Conservation (phyloP, 176 grass and related monocot species). For the Cenchrus purpureus region DNA sequence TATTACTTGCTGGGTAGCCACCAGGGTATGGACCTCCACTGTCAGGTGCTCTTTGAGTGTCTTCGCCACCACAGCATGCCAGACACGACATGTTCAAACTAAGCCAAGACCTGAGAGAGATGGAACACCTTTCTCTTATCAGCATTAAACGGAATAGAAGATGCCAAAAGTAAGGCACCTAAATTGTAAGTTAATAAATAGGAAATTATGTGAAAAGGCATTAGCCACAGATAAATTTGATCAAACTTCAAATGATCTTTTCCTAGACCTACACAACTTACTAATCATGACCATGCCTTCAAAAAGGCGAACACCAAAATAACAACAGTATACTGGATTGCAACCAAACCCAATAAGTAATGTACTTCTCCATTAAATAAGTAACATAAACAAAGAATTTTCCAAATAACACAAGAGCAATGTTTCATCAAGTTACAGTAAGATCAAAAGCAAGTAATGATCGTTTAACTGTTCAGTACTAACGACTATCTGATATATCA, state of each 20-base stretch:
- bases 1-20: constrained; percentile 43
- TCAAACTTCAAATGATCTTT: constrained; percentile 10
- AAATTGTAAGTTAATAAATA: background rate
- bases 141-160: background rate
- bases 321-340: background rate
- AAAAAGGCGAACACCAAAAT: background rate
- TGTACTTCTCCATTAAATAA: background rate
- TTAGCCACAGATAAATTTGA: background rate
- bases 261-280: background rate
- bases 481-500: background rate
- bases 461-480: too few relatives aligned
- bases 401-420: constrained; percentile 21
- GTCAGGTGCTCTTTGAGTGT: constrained; percentile 42
- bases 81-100: constrained; percentile 42
- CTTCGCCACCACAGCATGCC: constrained; percentile 38
- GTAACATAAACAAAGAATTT: background rate
- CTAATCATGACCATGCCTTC: background rate
- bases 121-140: background rate
- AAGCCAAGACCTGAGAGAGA: constrained; percentile 14
- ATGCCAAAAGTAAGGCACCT: background rate
- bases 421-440: background rate
- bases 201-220: background rate
- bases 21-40: constrained; percentile 40
- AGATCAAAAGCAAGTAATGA: constrained; percentile 2
- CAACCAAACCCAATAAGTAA: background rate